Conservation (phyloP, 1,284 basidiomycete genomes). For the Trametes polyzona region DNA sequence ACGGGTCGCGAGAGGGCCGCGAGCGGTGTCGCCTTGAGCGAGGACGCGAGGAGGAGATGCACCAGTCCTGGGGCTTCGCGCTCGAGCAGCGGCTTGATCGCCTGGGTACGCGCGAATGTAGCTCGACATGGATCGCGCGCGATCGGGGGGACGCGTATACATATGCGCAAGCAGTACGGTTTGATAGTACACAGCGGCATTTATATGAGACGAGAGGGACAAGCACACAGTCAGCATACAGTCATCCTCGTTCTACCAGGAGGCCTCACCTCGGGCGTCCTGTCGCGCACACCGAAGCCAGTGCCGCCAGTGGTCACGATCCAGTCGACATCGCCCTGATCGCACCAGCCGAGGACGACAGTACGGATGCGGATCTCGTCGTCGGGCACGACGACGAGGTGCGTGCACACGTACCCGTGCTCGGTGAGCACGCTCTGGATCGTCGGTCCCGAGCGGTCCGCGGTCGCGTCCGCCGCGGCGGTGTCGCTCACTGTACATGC, state of each 20-base stretch:
- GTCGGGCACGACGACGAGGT: slow-evolving; percentile 59
- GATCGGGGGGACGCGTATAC: no score
- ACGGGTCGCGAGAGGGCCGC: slow-evolving; percentile 83
- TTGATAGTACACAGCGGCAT: no score
- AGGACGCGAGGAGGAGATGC: slow-evolving; percentile 71
- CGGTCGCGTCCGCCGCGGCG: slow-evolving; percentile 51
- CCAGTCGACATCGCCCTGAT: slow-evolving; percentile 58
- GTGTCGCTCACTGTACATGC: slow-evolving; percentile 66
- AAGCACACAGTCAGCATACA: background rate
- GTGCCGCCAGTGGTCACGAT: slow-evolving; percentile 87
- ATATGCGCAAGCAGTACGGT: no score
- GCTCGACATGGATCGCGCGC: background rate
- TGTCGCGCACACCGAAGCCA: slow-evolving; percentile 79
- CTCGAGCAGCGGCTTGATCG: slow-evolving; percentile 71
- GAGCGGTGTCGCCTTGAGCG: slow-evolving; percentile 75
- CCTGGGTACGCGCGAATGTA: slow-evolving; percentile 44
- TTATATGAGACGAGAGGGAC: background rate
- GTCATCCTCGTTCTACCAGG: background rate
- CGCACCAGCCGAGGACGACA: slow-evolving; percentile 50
- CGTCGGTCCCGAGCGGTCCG: slow-evolving; percentile 68
- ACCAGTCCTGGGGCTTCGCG: slow-evolving; percentile 80
- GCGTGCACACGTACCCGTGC: slow-evolving; percentile 44
- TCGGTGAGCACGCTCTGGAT: slow-evolving; percentile 54
- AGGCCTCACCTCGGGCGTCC: slow-evolving; percentile 74
- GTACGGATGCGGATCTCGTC: slow-evolving; percentile 55